Conservation (phyloP, 768 basidiomycete species). For the Gloeophyllum trabeum region DNA sequence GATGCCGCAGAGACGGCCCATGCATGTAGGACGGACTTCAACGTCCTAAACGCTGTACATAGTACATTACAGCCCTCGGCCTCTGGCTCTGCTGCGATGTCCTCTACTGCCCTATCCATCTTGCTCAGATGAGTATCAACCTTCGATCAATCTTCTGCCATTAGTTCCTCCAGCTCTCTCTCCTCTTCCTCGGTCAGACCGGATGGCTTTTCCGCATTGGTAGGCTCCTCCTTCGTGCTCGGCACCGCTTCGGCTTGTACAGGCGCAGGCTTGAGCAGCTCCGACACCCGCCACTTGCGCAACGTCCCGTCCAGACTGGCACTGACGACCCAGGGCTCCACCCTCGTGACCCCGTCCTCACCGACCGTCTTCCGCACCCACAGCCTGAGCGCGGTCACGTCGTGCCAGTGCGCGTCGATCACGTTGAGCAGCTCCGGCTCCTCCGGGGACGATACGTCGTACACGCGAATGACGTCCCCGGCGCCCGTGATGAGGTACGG, state of each 20-base stretch:
- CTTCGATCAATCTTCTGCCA: constrained; percentile 27
- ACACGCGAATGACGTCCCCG: constrained; percentile 76
- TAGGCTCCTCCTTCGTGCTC: no score
- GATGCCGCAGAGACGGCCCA: no score
- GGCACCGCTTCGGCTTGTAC: no score
- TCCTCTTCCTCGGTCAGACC: constrained; percentile 81
- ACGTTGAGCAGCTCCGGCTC: constrained; percentile 63
- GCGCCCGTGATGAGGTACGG: constrained; percentile 74
- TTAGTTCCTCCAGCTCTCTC: constrained; percentile 74
- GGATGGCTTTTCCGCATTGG: neutral
- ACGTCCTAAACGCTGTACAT: no score
- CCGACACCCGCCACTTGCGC: constrained; percentile 67
- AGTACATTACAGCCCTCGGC: no score
- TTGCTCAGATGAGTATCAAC: no score
- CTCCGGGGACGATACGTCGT: constrained; percentile 58
- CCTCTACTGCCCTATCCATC: no score
- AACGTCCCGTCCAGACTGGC: constrained; percentile 82
- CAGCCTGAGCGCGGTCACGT: constrained; percentile 63
- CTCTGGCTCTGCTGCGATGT: no score
- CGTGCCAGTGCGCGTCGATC: constrained; percentile 85
- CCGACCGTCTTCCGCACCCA: constrained; percentile 50
- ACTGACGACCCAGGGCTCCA: constrained; percentile 77
- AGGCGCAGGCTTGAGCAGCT: constrained; percentile 30
- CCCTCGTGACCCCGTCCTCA: constrained; percentile 31
- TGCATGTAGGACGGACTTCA: no score